Evolutionary conservation across 164 flowering plant species (phyloP).

Genomic region (Tetrastigma voinierianum): DNA sequence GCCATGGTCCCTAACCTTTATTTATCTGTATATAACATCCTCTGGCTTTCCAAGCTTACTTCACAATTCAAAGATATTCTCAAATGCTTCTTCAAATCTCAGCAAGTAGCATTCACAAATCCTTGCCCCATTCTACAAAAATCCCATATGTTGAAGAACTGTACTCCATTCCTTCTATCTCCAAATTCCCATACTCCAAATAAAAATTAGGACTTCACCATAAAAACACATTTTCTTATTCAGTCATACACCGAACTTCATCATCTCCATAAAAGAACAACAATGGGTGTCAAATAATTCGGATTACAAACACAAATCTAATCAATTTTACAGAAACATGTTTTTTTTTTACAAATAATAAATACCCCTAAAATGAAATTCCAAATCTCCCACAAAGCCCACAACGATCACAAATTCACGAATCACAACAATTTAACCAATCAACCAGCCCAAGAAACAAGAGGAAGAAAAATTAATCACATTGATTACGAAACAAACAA

Average conservation of each 20-base stretch:
- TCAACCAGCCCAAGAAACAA: not conserved
- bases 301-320: not conserved
- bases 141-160: not conserved
- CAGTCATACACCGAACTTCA: not conserved
- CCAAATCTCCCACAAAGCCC: not conserved
- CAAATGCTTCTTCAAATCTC: not conserved
- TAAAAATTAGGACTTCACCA: not conserved
- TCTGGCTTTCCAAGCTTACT: not conserved
- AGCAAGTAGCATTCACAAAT: not conserved
- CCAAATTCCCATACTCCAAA: not conserved
- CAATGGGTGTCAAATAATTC: not conserved
- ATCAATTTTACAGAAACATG: not conserved
- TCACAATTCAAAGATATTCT: not conserved
- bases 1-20: slow-evolving; percentile 25
- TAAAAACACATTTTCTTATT: not conserved
- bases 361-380: not conserved
- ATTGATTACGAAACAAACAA: not conserved
- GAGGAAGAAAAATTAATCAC: not conserved
- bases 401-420: not conserved
- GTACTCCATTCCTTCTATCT: not conserved
- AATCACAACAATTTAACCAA: not conserved
- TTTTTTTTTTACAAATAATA: not conserved
- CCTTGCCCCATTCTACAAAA: not conserved
- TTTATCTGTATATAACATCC: slow-evolving; percentile 4
- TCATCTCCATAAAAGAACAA: not conserved